These are phyloP conservation scores for Fraxinus sp. DNA, from an alignment of 305 asterid genomes.

Conservation along the genomic window DNA sequence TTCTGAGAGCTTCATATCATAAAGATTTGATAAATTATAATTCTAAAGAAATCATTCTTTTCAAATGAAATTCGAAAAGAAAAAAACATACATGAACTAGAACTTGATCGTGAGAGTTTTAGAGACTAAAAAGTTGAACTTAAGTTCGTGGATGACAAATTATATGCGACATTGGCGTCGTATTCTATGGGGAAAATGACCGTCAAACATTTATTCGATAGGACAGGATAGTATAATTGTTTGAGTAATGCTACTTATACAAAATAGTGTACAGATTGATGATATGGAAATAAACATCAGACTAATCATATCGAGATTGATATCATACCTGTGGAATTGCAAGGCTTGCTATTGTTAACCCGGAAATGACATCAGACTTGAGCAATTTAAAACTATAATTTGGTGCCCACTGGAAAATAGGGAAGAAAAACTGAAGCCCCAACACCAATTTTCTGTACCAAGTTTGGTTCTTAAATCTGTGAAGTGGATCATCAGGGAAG, in stretches of 20 bases:
- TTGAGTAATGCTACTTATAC: too few species aligned
- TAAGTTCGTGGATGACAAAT: background rate
- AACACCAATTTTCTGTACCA: conserved; percentile 35
- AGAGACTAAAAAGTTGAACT: background rate
- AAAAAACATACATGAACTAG: background rate
- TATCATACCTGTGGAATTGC: conserved; percentile 78
- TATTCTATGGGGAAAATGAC: background rate
- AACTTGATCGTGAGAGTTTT: background rate
- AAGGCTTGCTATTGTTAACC: conserved; percentile 86
- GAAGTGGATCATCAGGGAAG: conserved; percentile 88
- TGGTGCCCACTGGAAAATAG: conserved; percentile 78
- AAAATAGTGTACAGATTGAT: too few species aligned
- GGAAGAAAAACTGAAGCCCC: conserved; percentile 44
- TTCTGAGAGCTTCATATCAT: background rate
- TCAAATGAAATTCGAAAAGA: too few species aligned
- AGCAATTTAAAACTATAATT: conserved; percentile 44
- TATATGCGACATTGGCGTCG: background rate
- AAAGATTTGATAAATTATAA: too few species aligned
- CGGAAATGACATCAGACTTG: conserved; percentile 63
- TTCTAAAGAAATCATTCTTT: background rate
- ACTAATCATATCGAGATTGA: background rate
- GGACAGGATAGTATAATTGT: background rate
- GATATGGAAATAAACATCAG: background rate
- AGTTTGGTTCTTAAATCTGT: conserved; percentile 65
- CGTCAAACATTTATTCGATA: background rate